Conservation (phyloP, 2,329 filamentous ascomycete genomes). For the Diatrype stigma region DNA sequence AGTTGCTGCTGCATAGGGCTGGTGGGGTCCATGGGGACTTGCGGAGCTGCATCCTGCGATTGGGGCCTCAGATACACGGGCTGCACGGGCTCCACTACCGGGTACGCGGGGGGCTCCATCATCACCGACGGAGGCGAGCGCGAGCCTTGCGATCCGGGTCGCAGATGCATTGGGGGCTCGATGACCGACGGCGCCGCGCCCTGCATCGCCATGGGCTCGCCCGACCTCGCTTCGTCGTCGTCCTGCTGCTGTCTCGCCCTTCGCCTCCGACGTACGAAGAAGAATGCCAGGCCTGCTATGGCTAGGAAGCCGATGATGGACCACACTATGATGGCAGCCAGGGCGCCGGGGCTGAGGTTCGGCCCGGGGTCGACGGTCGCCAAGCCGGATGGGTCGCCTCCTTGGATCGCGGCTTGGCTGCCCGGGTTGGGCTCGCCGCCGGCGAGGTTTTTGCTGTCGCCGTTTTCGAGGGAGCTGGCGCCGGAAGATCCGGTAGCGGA, state of each 20-base stretch:
- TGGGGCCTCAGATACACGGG: conserved; percentile 5
- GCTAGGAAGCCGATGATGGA: conserved; percentile 13
- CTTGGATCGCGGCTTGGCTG: conserved; percentile 3
- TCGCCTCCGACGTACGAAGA: conserved; percentile 12
- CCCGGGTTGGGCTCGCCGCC: not conserved
- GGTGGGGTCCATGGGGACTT: not conserved
- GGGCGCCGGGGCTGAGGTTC: conserved; percentile 11
- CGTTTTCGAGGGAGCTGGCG: not conserved
- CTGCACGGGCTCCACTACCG: too few relatives aligned
- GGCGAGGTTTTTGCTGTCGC: not conserved
- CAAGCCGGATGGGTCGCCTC: conserved; percentile 4
- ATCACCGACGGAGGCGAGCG: conserved; percentile 5
- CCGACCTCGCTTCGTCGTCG: conserved; percentile 10
- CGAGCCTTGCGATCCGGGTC: conserved; percentile 1
- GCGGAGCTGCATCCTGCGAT: not conserved
- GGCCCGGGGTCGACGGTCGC: conserved; percentile 11
- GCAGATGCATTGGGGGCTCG: conserved; percentile 8
- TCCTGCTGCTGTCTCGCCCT: conserved; percentile 6
- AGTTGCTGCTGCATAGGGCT: too few relatives aligned
- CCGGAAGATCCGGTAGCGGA: not conserved
- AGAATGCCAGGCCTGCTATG: conserved; percentile 10
- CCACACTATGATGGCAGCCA: conserved; percentile 18
- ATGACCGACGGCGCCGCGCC: conserved; percentile 7
- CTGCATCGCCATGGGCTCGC: conserved; percentile 9
- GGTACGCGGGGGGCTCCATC: too few relatives aligned